Evolutionary conservation across 2,329 filamentous ascomycete species (phyloP), one percentile per base, ranked within the genome.

Genomic region (Thelonectria discophora): DNA sequence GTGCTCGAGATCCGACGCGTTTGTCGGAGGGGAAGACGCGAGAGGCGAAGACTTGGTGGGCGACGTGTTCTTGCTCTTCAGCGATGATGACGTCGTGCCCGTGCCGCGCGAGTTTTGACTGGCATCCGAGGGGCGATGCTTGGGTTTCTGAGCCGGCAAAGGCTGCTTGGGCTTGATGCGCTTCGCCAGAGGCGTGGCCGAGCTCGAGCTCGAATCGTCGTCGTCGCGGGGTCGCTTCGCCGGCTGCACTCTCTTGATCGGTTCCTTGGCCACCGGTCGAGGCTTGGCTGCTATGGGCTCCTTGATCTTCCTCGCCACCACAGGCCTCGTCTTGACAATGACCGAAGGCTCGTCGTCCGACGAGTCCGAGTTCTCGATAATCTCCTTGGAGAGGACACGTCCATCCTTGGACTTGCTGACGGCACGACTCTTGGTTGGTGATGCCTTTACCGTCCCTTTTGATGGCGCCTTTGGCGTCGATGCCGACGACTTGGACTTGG

Each of bases 1-100:
- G 65, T 82, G 78, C 30, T 88, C 86, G 39, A 88, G 75, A 59
- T 89, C 87, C 1, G 86, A 88, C 1, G 86, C 87, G 64, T 89
- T 89, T 8, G 87, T 88, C 0, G 87, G 87, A 12, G 87, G 86
- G 7, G 87, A 89, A 1, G 86, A 86, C n/a, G 86, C 86, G 17
- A 89, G 77, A 4, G 87, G 87, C 10, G 87, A 89, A 2, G 87
- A 89, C 72, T 89, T 89, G 52, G 80, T 79, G 0, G 86, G 86
- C 7, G 86, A 88, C 0, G 82, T 88, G 63, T 81, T 78, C 74
- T 85, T 85, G 71, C 76, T 79, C 72, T 80, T 84, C 48, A 77
- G 74, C 1, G 81, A 80, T 6, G 82, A 79, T 2, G 78, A 78
- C 24, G 67, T 73, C 9, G 62, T 68, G 13, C 62, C 63, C 2